These are phyloP conservation scores for Trypanosoma lewisi DNA, from an alignment of 208 protist species.

Conservation along the genomic window DNA sequence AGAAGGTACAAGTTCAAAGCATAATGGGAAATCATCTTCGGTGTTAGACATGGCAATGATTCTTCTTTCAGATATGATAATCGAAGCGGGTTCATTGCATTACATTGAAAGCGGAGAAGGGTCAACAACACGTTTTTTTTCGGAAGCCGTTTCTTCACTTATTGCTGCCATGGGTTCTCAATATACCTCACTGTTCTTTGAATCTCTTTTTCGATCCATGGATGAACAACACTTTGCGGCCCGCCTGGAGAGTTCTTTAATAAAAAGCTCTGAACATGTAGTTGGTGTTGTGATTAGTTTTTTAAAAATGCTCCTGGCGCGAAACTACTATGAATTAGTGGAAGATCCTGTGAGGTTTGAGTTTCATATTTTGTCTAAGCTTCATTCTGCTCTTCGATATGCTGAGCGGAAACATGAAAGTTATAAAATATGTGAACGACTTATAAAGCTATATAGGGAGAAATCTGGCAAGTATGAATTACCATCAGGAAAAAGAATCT, in stretches of 20 bases:
- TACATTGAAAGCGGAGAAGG: constrained; percentile 61
- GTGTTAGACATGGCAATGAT: constrained; percentile 46
- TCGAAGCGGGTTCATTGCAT: constrained; percentile 48
- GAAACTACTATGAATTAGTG: constrained; percentile 38
- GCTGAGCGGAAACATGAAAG: constrained; percentile 49
- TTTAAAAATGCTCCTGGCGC: constrained; percentile 63
- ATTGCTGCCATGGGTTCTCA: constrained; percentile 26
- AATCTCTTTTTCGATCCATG: constrained; percentile 49
- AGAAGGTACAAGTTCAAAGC: not conserved
- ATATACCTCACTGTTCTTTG: constrained; percentile 45
- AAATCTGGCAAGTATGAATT: constrained; percentile 37
- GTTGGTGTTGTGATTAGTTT: constrained; percentile 61
- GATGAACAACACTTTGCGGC: constrained; percentile 66
- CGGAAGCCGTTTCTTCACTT: constrained; percentile 48
- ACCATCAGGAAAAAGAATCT: constrained; percentile 12
- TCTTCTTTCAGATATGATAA: constrained; percentile 64
- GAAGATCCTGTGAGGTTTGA: constrained; percentile 48
- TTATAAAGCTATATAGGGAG: constrained; percentile 55
- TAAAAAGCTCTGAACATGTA: constrained; percentile 14
- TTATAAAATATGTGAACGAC: constrained; percentile 53
- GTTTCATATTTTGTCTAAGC: constrained; percentile 60
- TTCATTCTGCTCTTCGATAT: constrained; percentile 57
- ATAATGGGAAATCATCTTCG: constrained; percentile 15
- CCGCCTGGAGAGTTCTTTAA: constrained; percentile 25
- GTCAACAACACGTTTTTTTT: constrained; percentile 60